Evolutionary conservation across 2,329 filamentous ascomycete genomes (phyloP), one percentile per base, ranked within the genome.

Genomic region (Plectosphaerella sp.): DNA sequence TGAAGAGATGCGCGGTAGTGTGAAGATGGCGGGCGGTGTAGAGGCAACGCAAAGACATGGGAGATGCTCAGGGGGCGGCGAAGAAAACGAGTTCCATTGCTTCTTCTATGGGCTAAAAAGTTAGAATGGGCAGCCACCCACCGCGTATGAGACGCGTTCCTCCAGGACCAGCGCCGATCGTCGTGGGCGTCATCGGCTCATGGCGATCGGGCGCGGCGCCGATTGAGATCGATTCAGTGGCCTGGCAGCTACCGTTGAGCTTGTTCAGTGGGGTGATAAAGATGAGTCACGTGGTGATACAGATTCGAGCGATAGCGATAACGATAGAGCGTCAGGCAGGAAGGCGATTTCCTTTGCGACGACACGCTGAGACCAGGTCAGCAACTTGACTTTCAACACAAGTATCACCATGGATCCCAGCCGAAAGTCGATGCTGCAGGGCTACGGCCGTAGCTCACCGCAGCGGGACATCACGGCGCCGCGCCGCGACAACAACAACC

Each of bases 391-490:
- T 18, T 7, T 18, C 41, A 20, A 18, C 41, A 12, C 22, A 22
- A 22, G 6, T 10, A 43, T 66, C 67, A 46, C 56, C 52, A 46
- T 46, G 43, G 43, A 46, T 63, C 60, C 66, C 53, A 65, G 64
- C 52, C 64, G 68, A 49, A 53, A 53, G 51, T 53, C 53, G 24
- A 46, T 46, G 52, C 24, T 50, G 46, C n/a, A 43, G 50, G 35
- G 51, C 28, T 20, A 16, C n/a, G 41, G 41, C n/a, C 15, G 41
- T 6, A 16, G 5, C n/a, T 43, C 41, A 28, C 28, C 16, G 48
- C 35, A 45, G 52, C 72, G 76, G 61, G 76, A 83, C 59, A 71
- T 82, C 55, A 79, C 77, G 33, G 76, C 76, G 42, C 80, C 82
- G 7, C 76, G 80, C 59, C 71, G 74, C 59, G 81, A 86, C 64